Conservation (phyloP, 2,329 filamentous ascomycete species). For the Diplodia scrobiculata region DNA sequence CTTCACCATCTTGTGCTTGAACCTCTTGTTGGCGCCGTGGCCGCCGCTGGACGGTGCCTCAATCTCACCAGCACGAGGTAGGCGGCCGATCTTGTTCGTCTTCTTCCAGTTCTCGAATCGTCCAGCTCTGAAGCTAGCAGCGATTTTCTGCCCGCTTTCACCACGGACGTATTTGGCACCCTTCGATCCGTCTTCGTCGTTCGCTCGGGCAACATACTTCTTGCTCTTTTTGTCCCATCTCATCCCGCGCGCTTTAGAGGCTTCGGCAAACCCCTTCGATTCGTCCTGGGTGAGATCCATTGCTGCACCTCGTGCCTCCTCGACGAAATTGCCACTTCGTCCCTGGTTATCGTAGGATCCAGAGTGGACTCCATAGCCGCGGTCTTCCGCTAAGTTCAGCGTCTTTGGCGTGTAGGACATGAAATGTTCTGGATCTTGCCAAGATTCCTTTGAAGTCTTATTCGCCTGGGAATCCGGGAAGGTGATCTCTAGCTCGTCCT, state of each 20-base stretch:
- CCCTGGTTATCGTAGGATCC: constrained; percentile 60
- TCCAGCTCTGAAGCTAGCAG: constrained; percentile 87
- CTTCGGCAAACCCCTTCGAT: constrained; percentile 75
- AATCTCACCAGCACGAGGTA: constrained; percentile 80
- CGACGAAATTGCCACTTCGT: constrained; percentile 72
- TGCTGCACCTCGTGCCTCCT: constrained; percentile 79
- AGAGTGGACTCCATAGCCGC: constrained; percentile 88
- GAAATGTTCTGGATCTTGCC: constrained; percentile 85
- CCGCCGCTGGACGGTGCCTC: constrained; percentile 58
- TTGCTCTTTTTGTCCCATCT: constrained; percentile 97
- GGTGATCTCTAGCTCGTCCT: constrained; percentile 59
- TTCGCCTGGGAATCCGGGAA: constrained; percentile 45
- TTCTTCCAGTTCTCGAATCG: constrained; percentile 92
- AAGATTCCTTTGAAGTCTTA: constrained; percentile 53
- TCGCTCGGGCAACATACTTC: constrained; percentile 88
- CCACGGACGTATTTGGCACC: constrained; percentile 74
- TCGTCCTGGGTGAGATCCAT: constrained; percentile 96
- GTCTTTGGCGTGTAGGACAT: constrained; percentile 92
- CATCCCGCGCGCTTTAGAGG: constrained; percentile 71
- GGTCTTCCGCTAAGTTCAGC: constrained; percentile 80
- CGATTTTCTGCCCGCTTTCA: constrained; percentile 94
- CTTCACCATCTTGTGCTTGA: constrained; percentile 82
- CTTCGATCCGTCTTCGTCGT: constrained; percentile 90
- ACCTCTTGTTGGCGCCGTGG: constrained; percentile 55
- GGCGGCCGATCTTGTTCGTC: constrained; percentile 73